These are phyloP conservation scores for Pelagophyceae sp. DNA, from an alignment of 352 stramenopile species.

Conservation along the genomic window DNA sequence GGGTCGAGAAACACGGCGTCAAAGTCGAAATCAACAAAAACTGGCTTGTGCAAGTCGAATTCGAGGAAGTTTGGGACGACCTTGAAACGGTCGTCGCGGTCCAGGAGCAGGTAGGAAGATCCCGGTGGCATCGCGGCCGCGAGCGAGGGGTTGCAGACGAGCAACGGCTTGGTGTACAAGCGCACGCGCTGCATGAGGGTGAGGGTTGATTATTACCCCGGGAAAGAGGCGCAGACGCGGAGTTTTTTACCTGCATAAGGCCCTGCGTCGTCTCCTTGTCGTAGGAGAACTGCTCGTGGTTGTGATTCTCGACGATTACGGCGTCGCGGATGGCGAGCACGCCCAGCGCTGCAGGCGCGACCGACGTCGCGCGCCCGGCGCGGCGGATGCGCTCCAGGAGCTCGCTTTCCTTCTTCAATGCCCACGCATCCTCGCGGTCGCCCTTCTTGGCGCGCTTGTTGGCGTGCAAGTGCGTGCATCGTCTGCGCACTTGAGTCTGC, in stretches of 20 bases:
- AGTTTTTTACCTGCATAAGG: no score
- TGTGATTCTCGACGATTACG: conserved; percentile 28
- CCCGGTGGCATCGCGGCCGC: conserved; percentile 23
- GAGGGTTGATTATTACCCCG: no score
- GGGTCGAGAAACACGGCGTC: conserved; percentile 33
- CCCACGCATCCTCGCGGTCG: conserved; percentile 2
- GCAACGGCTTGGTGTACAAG: conserved; percentile 25
- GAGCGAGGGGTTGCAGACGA: conserved; percentile 30
- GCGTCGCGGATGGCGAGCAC: neutral
- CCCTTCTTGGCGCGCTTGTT: conserved; percentile 12
- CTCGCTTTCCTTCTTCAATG: conserved; percentile 10
- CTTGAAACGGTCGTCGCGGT: conserved; percentile 30
- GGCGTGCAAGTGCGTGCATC: no score
- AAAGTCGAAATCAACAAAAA: conserved; percentile 30
- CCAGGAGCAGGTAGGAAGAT: conserved; percentile 29
- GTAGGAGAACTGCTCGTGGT: conserved; percentile 36
- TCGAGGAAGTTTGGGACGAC: conserved; percentile 23
- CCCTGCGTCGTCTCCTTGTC: conserved; percentile 17
- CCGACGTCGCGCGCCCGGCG: conserved; percentile 19
- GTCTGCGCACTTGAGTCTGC: no score
- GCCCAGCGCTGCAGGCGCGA: conserved; percentile 7
- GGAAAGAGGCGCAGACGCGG: no score
- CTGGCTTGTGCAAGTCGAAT: conserved; percentile 25
- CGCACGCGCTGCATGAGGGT: conserved; percentile 23
- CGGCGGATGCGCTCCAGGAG: neutral